Percentiles rank a stretch among this genome's conserved stretches.
phyloP scores from a whole-genome alignment of 2,329 filamentous ascomycete genomes.

The Xylariaceae sp. region DNA sequence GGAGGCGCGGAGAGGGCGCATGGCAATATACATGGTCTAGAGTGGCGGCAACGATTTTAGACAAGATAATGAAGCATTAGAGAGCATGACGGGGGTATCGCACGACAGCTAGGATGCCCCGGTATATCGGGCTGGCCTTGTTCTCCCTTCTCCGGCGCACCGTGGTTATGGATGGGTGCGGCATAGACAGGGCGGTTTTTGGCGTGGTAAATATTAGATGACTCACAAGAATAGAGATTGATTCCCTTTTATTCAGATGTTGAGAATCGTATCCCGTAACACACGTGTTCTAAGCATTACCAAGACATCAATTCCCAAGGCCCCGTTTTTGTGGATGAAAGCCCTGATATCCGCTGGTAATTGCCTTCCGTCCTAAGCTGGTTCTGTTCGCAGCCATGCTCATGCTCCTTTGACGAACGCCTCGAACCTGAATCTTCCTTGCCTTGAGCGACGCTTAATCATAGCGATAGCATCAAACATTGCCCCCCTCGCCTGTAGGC shows the following conservation, averaged over 20 bases:
- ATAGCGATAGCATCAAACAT: background rate
- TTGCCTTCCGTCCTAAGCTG: background rate
- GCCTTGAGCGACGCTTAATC: background rate
- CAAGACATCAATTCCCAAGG: slow-evolving; percentile 1
- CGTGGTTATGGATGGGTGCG: slow-evolving; percentile 8
- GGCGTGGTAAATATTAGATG: slow-evolving; percentile 16
- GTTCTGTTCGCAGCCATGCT: background rate
- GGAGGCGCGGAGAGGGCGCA: background rate
- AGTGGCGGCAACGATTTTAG: slow-evolving; percentile 9
- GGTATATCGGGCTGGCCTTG: slow-evolving; percentile 2
- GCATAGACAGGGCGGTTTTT: slow-evolving; percentile 12
- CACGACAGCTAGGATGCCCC: background rate
- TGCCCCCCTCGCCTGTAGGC: background rate
- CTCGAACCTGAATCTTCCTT: background rate
- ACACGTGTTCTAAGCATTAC: slow-evolving; percentile 18
- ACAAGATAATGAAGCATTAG: slow-evolving; percentile 2
- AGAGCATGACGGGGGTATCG: slow-evolving; percentile 1
- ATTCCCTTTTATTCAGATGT: slow-evolving; percentile 10
- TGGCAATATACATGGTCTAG: slow-evolving; percentile 12
- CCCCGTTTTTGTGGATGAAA: background rate
- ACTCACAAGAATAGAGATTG: slow-evolving; percentile 12
- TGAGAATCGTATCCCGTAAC: slow-evolving; percentile 17
- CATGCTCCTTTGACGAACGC: slow-evolving; percentile 5
- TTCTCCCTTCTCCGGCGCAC: slow-evolving; percentile 3
- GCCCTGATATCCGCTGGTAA: background rate